Evolutionary conservation across 1,284 basidiomycete genomes (phyloP).

Genomic region (Grifola frondosa): DNA sequence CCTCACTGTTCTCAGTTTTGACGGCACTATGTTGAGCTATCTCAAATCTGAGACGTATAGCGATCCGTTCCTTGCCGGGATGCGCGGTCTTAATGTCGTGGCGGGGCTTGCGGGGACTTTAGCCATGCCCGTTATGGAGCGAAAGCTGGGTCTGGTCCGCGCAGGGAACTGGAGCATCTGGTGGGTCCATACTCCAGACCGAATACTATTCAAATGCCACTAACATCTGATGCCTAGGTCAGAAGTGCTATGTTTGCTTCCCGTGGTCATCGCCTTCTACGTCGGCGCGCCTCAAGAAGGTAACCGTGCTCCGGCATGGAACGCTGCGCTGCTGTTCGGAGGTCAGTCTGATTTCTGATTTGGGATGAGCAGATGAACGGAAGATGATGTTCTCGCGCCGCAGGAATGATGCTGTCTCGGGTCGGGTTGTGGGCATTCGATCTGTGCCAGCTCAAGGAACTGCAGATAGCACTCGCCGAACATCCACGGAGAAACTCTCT

Average conservation of each 20-base stretch:
- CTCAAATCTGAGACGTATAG: slow-evolving; percentile 45
- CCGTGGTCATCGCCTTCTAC: slow-evolving; percentile 41
- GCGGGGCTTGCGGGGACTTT: slow-evolving; percentile 48
- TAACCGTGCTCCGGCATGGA: slow-evolving; percentile 29
- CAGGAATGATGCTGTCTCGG: slow-evolving; percentile 47
- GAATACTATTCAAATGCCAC: too few relatives aligned
- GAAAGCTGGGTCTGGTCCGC: slow-evolving; percentile 43
- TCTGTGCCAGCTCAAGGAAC: slow-evolving; percentile 47
- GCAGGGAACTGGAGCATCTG: slow-evolving; percentile 50
- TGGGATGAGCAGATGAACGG: too few relatives aligned
- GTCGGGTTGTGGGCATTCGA: slow-evolving; percentile 55
- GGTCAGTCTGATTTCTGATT: slow-evolving; percentile 20
- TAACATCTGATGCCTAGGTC: slow-evolving; percentile 34
- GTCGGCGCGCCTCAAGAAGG: slow-evolving; percentile 28
- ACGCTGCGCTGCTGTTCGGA: slow-evolving; percentile 40
- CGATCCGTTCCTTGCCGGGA: slow-evolving; percentile 54
- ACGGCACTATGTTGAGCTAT: slow-evolving; percentile 50
- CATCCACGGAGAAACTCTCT: slow-evolving; percentile 45
- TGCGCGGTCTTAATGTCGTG: slow-evolving; percentile 47
- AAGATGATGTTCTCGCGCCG: too few relatives aligned
- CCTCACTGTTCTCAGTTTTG: slow-evolving; percentile 44
- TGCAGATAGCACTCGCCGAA: slow-evolving; percentile 41
- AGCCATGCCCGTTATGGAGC: slow-evolving; percentile 41
- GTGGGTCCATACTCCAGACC: slow-evolving; percentile 20
- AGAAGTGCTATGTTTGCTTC: slow-evolving; percentile 39